Evolutionary conservation across 2,329 filamentous ascomycete genomes (phyloP).

Genomic region (Elsinoe arachidis): DNA sequence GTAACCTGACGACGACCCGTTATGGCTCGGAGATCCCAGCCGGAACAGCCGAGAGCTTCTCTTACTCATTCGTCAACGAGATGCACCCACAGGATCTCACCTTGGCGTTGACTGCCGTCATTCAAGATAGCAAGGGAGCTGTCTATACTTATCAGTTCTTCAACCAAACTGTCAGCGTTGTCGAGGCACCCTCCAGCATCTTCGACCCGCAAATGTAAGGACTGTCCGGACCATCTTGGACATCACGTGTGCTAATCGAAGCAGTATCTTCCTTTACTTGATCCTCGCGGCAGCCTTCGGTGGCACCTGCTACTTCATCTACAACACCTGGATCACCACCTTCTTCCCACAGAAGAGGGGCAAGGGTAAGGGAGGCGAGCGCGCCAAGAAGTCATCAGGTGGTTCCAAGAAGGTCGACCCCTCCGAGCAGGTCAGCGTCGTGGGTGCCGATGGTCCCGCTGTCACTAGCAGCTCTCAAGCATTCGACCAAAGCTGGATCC

Average conservation of each 20-base stretch:
- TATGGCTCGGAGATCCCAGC: constrained; percentile 67
- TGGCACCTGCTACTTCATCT: constrained; percentile 87
- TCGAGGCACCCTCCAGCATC: constrained; percentile 84
- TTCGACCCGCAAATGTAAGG: constrained; percentile 92
- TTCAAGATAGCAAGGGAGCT: constrained; percentile 57
- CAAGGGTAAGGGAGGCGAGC: constrained; percentile 55
- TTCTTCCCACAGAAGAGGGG: constrained; percentile 80
- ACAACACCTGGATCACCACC: constrained; percentile 93
- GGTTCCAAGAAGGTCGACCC: constrained; percentile 61
- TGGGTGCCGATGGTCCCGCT: constrained; percentile 62
- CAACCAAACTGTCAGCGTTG: constrained; percentile 74
- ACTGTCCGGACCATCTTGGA: neutral
- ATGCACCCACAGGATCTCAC: constrained; percentile 86
- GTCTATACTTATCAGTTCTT: constrained; percentile 72
- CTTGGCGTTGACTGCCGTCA: constrained; percentile 66
- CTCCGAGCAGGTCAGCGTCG: constrained; percentile 49
- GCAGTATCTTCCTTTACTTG: constrained; percentile 92
- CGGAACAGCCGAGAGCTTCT: constrained; percentile 65
- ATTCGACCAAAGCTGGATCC: constrained; percentile 93
- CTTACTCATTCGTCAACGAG: constrained; percentile 80
- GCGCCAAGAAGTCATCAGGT: constrained; percentile 51
- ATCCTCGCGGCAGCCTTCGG: constrained; percentile 72
- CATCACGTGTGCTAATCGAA: neutral
- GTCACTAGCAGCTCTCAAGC: constrained; percentile 61
- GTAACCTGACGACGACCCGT: constrained; percentile 72